These are phyloP conservation scores for Sarocladiaceae sp. DNA, from an alignment of 2,329 filamentous ascomycete species.

Conservation along the genomic window DNA sequence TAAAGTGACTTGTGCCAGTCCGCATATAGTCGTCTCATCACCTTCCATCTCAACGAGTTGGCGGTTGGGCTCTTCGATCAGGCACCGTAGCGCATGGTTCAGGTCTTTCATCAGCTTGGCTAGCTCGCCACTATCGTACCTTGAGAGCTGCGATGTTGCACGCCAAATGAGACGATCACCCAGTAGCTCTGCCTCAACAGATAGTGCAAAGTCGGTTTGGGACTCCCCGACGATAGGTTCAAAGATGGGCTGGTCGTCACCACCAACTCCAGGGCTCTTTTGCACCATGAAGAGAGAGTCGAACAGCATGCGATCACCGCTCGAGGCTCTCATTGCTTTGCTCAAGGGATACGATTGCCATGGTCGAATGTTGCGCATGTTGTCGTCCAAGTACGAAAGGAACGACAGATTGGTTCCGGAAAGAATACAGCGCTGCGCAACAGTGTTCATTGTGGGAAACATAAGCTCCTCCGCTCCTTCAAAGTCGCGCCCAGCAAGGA, in stretches of 20 bases:
- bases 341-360: constrained; percentile 74
- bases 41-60: constrained; percentile 49
- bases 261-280: constrained; percentile 19
- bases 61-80: constrained; percentile 43
- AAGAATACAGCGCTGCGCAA: constrained; percentile 65
- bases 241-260: constrained; percentile 36
- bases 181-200: constrained; percentile 68
- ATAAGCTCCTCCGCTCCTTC: constrained; percentile 60
- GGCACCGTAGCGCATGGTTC: constrained; percentile 49
- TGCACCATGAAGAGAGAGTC: constrained; percentile 53
- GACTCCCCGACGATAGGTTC: constrained; percentile 58
- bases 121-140: constrained; percentile 40
- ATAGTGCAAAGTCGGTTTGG: constrained; percentile 74
- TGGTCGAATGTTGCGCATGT: constrained; percentile 57
- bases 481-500: constrained; percentile 78
- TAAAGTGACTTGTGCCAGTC: constrained; percentile 37
- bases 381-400: constrained; percentile 67
- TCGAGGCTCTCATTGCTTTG: constrained; percentile 47
- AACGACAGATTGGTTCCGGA: constrained; percentile 62
- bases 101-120: constrained; percentile 49
- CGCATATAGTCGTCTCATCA: constrained; percentile 56
- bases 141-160: constrained; percentile 58
- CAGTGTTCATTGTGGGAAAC: constrained; percentile 91
- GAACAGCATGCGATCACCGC: constrained; percentile 37
- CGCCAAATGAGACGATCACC: constrained; percentile 58